Evolutionary conservation across 768 basidiomycete species (phyloP).

Genomic region (Serendipita sp.): DNA sequence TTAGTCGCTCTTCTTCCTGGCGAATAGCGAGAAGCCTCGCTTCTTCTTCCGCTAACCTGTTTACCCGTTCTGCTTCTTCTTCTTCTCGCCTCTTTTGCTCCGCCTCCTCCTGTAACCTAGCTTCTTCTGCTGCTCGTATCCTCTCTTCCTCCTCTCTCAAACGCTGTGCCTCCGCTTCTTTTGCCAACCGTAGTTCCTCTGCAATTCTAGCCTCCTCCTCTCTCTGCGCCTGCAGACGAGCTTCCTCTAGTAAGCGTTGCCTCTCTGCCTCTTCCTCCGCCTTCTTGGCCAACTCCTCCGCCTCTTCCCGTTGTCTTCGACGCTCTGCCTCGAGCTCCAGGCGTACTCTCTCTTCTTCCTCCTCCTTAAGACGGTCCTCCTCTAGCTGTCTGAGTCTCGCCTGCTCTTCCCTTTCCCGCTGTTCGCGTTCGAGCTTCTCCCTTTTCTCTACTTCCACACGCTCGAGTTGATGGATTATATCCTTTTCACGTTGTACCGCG

Average conservation of each 20-base stretch:
- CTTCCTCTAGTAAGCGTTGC: not conserved
- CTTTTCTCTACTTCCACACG: constrained; percentile 17
- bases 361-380: not conserved
- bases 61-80: not conserved
- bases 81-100: constrained; percentile 2
- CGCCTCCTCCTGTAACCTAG: not conserved
- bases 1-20: constrained; percentile 18
- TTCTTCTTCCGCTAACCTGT: not conserved
- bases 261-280: constrained; percentile 6
- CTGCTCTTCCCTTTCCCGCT: not conserved
- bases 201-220: constrained; percentile 7
- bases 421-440: constrained; percentile 12
- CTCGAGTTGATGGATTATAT: constrained; percentile 16
- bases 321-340: not conserved
- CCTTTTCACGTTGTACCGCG: constrained; percentile 30
- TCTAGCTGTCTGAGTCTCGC: not conserved
- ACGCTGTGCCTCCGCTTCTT: constrained; percentile 13
- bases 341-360: constrained; percentile 26
- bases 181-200: constrained; percentile 18
- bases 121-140: constrained; percentile 16
- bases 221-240: constrained; percentile 7
- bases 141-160: constrained; percentile 10
- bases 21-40: not conserved
- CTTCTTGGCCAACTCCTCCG: not conserved
- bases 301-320: not conserved